A percentile compares a stretch with the other conserved stretches of the same genome.
Evolutionary conservation across 768 basidiomycete species (phyloP).

Genomic region (Asterophora lycoperdoides): DNA sequence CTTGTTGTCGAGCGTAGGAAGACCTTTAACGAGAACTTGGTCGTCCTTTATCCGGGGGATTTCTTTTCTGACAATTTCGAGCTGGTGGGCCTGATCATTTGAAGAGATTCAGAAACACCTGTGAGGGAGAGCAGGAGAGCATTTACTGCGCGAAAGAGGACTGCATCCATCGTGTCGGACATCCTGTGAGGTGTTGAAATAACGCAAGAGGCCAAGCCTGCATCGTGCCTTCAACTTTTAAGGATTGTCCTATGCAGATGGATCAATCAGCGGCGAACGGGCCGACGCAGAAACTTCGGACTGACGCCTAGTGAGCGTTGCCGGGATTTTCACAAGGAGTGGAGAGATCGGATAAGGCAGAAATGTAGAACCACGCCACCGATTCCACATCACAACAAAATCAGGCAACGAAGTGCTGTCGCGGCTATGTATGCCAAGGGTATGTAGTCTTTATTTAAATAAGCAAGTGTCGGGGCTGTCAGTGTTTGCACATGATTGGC

Average conservation of each 20-base stretch:
- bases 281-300: neutral
- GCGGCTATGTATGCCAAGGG: too few relatives aligned
- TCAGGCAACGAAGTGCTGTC: too few relatives aligned
- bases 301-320: too few relatives aligned
- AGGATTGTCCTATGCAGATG: neutral
- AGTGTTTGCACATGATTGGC: too few relatives aligned
- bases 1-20: neutral
- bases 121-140: neutral
- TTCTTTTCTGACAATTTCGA: constrained; percentile 48
- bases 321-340: neutral
- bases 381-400: too few relatives aligned
- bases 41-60: constrained; percentile 50
- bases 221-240: too few relatives aligned
- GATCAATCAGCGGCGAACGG: neutral
- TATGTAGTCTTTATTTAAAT: too few relatives aligned
- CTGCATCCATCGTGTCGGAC: constrained; percentile 58
- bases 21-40: constrained; percentile 59
- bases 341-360: too few relatives aligned
- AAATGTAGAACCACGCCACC: too few relatives aligned
- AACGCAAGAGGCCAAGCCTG: neutral
- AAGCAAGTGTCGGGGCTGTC: neutral
- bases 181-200: constrained; percentile 2
- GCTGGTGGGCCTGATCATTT: constrained; percentile 38
- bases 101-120: neutral
- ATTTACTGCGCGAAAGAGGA: constrained; percentile 65